Percentiles rank a stretch among this genome's conserved stretches.
Conservation (phyloP, 2,329 filamentous ascomycete genomes). For the Penicillium olsonii region DNA sequence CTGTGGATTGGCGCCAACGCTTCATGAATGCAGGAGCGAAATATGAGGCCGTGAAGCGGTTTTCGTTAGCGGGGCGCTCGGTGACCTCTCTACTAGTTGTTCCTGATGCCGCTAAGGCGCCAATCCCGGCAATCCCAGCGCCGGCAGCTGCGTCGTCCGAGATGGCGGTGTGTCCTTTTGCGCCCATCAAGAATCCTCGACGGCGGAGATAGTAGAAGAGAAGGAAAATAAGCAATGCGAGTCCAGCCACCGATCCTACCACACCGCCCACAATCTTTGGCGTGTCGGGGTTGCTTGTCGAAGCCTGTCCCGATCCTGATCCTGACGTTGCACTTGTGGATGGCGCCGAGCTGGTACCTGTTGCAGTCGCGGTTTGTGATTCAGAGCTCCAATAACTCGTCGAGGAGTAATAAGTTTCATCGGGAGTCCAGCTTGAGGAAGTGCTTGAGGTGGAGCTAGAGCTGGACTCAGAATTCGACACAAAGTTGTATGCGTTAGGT, state of each 20-base stretch:
- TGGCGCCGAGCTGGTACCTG: conserved; percentile 9
- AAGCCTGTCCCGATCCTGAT: conserved; percentile 14
- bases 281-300: conserved; percentile 39
- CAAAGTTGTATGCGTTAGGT: background rate
- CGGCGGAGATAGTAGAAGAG: conserved; percentile 45
- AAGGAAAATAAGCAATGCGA: conserved; percentile 51
- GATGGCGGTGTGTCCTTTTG: conserved; percentile 25
- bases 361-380: conserved; percentile 7
- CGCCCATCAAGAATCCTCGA: conserved; percentile 47
- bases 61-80: conserved; percentile 39
- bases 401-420: background rate
- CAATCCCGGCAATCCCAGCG: background rate
- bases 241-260: conserved; percentile 63
- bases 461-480: background rate
- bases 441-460: conserved; percentile 3
- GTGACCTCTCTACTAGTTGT: conserved; percentile 37
- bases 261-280: conserved; percentile 62
- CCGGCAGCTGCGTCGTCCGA: conserved; percentile 21
- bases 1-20: conserved; percentile 42
- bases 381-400: background rate
- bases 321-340: conserved; percentile 13
- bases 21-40: conserved; percentile 42
- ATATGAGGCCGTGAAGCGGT: conserved; percentile 42
- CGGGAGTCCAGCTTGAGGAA: background rate
- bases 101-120: conserved; percentile 14